phyloP scores from a whole-genome alignment of 1,284 basidiomycete species.

The Boletus hoseneyae region DNA sequence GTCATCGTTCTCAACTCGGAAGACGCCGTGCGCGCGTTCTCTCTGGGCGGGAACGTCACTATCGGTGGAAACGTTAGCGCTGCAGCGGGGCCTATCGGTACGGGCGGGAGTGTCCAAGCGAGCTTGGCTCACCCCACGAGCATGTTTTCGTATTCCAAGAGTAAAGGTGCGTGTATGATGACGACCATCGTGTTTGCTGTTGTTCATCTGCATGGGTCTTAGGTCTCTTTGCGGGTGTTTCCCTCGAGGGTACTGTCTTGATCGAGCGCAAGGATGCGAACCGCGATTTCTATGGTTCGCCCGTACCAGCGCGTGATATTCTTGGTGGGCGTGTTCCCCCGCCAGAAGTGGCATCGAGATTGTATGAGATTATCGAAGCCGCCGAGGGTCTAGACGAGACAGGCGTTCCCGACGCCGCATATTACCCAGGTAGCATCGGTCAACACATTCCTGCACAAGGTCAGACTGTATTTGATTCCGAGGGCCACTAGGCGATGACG shows the following conservation, averaged over 20 bases:
- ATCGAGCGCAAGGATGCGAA: conserved; percentile 96
- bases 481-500: conserved; percentile 31
- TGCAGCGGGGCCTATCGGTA: conserved; percentile 90
- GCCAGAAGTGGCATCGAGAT: conserved; percentile 88
- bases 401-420: conserved; percentile 75
- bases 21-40: conserved; percentile 94
- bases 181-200: too few relatives aligned
- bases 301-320: conserved; percentile 87
- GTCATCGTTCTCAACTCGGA: conserved; percentile 96
- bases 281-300: conserved; percentile 92
- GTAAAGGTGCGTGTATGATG: conserved; percentile 63
- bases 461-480: conserved; percentile 71
- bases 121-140: conserved; percentile 90
- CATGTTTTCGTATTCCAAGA: conserved; percentile 97
- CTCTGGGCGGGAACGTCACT: conserved; percentile 93
- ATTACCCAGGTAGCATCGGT: conserved; percentile 68
- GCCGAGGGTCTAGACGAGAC: conserved; percentile 78
- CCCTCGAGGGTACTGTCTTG: conserved; percentile 91
- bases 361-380: conserved; percentile 95
- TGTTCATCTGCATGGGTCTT: not conserved
- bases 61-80: conserved; percentile 88
- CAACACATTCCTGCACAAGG: conserved; percentile 54
- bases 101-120: conserved; percentile 88
- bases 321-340: conserved; percentile 91
- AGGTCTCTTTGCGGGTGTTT: conserved; percentile 95